Conservation (phyloP, 306 rosid species). For the Cicer judaicum region DNA sequence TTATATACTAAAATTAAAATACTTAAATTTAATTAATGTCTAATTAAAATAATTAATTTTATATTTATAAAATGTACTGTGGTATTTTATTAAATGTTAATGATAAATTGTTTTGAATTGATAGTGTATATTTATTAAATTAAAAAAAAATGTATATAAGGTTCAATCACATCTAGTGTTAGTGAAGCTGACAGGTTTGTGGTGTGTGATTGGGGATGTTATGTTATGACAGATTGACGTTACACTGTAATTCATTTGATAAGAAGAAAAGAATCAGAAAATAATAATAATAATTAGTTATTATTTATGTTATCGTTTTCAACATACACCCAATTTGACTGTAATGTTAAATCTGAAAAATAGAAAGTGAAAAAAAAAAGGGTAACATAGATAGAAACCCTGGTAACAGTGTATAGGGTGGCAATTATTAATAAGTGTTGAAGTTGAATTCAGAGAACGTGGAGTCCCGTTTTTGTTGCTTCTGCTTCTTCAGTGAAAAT, state of each 20-base stretch:
- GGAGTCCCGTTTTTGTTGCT: conserved; percentile 51
- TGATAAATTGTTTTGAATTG: too few species aligned
- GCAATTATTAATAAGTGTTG: too few species aligned
- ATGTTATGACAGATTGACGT: conserved; percentile 55
- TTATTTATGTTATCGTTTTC: conserved; percentile 43
- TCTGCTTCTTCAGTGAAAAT: conserved; percentile 41
- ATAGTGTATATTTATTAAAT: too few species aligned
- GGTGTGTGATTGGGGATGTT: conserved; percentile 47
- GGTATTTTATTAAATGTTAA: too few species aligned
- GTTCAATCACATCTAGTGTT: conserved; percentile 57
- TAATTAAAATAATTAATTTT: too few species aligned
- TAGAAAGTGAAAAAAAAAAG: not conserved
- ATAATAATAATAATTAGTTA: conserved; percentile 42
- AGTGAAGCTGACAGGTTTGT: conserved; percentile 51
- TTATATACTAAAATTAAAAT: too few species aligned
- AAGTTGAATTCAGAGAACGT: conserved; percentile 30
- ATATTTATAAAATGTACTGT: too few species aligned
- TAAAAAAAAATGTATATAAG: not conserved
- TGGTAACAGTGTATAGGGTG: conserved; percentile 35
- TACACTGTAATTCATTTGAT: conserved; percentile 45
- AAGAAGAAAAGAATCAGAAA: conserved; percentile 53
- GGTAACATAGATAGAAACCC: conserved; percentile 32
- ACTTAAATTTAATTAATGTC: too few species aligned
- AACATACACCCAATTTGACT: conserved; percentile 37
- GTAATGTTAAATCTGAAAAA: conserved; percentile 39